Conservation (phyloP, 345 rosid species). For the sweet orange (Citrus sinensis) region DNA sequence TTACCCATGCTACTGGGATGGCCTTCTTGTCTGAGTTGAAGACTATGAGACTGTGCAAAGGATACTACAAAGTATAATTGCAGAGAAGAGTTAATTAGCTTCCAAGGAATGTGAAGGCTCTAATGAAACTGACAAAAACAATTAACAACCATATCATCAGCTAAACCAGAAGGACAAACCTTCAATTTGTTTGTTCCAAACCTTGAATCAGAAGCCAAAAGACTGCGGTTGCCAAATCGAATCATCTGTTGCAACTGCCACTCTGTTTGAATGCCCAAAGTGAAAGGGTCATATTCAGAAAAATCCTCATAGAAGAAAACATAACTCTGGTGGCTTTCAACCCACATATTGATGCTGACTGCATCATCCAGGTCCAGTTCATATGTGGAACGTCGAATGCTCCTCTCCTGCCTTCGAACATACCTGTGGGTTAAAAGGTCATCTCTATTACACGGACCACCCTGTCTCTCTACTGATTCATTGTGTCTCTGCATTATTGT, state of each 20-base stretch:
- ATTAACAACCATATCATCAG: neutral
- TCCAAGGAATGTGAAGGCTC: constrained; percentile 6
- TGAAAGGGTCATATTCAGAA: constrained; percentile 73
- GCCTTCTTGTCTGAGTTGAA: constrained; percentile 92
- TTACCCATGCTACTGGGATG: constrained; percentile 96
- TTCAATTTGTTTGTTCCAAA: constrained; percentile 90
- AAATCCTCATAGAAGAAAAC: constrained; percentile 76
- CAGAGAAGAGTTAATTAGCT: constrained; percentile 32
- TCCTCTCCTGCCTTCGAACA: constrained; percentile 90
- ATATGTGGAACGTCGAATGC: constrained; percentile 75
- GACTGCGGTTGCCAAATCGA: constrained; percentile 80
- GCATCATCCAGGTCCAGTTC: constrained; percentile 81
- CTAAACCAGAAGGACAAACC: constrained; percentile 44
- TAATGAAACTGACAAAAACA: neutral
- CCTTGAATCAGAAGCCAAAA: constrained; percentile 84
- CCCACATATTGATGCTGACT: constrained; percentile 78
- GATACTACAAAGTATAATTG: constrained; percentile 51
- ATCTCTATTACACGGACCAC: constrained; percentile 85
- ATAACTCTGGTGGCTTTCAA: constrained; percentile 71
- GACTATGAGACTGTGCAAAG: constrained; percentile 79
- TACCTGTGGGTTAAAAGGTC: constrained; percentile 89
- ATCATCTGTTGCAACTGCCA: constrained; percentile 99
- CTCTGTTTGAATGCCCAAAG: constrained; percentile 88
- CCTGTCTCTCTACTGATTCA: constrained; percentile 89
- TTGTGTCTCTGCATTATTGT: constrained; percentile 93